Evolutionary conservation across 179 eudicot species (phyloP), one percentile per base, ranked within the genome.

Genomic region (Beta macrorhiza): DNA sequence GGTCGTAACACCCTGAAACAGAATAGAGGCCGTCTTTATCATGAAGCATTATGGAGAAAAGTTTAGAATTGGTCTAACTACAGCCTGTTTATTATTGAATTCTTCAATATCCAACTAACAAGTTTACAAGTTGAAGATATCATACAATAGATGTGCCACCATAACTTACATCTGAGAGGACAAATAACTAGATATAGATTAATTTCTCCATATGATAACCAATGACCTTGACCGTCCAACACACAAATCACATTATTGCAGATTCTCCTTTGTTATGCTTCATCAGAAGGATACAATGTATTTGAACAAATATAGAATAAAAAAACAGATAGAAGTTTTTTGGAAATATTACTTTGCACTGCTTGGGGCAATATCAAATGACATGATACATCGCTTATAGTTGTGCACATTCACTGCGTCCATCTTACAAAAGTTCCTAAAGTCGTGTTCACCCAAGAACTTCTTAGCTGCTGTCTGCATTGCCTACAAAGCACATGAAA

Each of bases 371-470:
- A 93, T 88, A 79, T 91, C 89, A 64, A 93, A 91, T 51, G 85
- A 87, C 51, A 83, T 81, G 65, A 95, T 85, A 80, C 74, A 79
- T 83, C 98, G 92, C 82, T 75, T 88, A 83, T 88, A 95, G 80
- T 87, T 92, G 86, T 92, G 99, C 84, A 95, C 99, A 83, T 91
- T 92, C 44, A 87, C 81, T 75, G 98, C 98, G 89, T 95, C 99
- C 98, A 95, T 95, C 90, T 95, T 95, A 85, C 99, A 95, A 81
- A 93, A 93, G 80, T 93, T 95, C 84, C 99, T 89, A 82, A 95
- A 95, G 86, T 95, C 98, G 79, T 95, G 97, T 83, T 95, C 99
- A 72, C 99, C 99, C 72, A 92, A 14, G 78, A 91, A 90, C 85
- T 88, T 91, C 90, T 82, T 89, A 74, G 95, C 93, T 72, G 98